A percentile compares a stretch with the other conserved stretches of the same genome.
phyloP scores from a whole-genome alignment of 306 rosid species.

The Quercus wislizeni region DNA sequence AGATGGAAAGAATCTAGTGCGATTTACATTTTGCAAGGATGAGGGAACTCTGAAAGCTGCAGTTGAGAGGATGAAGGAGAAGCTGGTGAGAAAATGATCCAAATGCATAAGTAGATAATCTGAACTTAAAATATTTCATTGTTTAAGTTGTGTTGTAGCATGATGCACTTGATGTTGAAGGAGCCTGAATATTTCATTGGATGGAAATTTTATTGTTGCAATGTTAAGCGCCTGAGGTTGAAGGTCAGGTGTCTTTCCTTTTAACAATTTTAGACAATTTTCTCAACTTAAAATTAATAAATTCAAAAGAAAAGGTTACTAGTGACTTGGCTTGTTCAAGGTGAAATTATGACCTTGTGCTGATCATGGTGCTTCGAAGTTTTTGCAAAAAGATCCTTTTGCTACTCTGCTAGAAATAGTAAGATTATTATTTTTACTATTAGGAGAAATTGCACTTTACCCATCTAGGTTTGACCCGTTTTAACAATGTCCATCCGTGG shows the following conservation, averaged over 20 bases:
- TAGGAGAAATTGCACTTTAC: too few species aligned
- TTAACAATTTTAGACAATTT: background rate
- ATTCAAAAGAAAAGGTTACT: background rate
- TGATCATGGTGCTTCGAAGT: background rate
- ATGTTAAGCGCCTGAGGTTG: background rate
- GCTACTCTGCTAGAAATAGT: background rate
- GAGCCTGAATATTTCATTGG: background rate
- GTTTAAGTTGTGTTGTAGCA: background rate
- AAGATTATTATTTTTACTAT: background rate
- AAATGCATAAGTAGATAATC: background rate
- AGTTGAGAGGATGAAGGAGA: slow-evolving; percentile 86
- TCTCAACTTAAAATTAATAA: background rate
- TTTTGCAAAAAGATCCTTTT: background rate
- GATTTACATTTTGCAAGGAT: slow-evolving; percentile 93
- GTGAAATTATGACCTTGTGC: background rate
- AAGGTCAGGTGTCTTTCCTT: background rate
- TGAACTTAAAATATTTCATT: background rate
- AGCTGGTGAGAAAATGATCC: slow-evolving; percentile 50
- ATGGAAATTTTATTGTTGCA: background rate
- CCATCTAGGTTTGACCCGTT: too few species aligned
- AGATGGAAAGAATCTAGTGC: slow-evolving; percentile 85
- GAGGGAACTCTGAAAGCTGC: slow-evolving; percentile 82
- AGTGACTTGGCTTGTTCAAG: background rate
- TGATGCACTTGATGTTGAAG: background rate
- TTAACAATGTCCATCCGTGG: too few species aligned